A percentile compares a stretch with the other conserved stretches of the same genome.
These are phyloP conservation scores for Torrubiellomyces zombiae DNA, from an alignment of 2,329 filamentous ascomycete species.

Conservation along the genomic window DNA sequence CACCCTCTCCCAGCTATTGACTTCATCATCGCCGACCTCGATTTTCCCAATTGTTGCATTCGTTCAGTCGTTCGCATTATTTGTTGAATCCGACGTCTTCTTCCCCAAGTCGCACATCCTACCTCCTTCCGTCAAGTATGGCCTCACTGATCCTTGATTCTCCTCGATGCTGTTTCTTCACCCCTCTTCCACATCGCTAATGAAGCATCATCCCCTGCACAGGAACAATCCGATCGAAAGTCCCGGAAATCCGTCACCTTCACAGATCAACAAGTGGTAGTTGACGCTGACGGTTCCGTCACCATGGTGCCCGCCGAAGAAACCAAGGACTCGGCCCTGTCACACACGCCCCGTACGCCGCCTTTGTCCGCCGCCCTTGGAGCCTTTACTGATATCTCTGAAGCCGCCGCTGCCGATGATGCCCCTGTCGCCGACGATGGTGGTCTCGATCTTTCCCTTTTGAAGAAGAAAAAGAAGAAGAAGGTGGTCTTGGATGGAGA, in stretches of 20 bases:
- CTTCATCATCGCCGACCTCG: too few relatives aligned
- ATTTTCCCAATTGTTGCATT: too few relatives aligned
- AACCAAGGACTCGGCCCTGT: conserved; percentile 65
- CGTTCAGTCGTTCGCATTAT: too few relatives aligned
- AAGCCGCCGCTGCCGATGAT: conserved; percentile 28
- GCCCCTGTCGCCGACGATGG: conserved; percentile 31
- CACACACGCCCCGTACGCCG: conserved; percentile 55
- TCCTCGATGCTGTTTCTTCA: conserved; percentile 4
- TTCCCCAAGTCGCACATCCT: too few relatives aligned
- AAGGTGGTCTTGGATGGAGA: conserved; percentile 27
- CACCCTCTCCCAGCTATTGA: too few relatives aligned
- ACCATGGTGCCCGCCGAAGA: conserved; percentile 61
- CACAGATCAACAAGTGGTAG: conserved; percentile 70
- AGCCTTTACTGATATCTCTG: conserved; percentile 33
- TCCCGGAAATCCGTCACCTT: conserved; percentile 90
- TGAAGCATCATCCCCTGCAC: too few relatives aligned
- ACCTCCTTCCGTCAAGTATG: too few relatives aligned
- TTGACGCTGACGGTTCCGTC: conserved; percentile 78
- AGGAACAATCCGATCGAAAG: conserved; percentile 37
- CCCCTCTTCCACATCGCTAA: too few relatives aligned
- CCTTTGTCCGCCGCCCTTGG: conserved; percentile 37
- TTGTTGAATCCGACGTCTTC: too few relatives aligned
- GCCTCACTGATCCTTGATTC: too few relatives aligned
- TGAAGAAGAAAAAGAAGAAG: conserved; percentile 76
- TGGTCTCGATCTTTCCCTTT: conserved; percentile 41